These are phyloP conservation scores for Cutaneotrichosporon sp. DNA, from an alignment of 1,284 basidiomycete species.

Conservation along the genomic window DNA sequence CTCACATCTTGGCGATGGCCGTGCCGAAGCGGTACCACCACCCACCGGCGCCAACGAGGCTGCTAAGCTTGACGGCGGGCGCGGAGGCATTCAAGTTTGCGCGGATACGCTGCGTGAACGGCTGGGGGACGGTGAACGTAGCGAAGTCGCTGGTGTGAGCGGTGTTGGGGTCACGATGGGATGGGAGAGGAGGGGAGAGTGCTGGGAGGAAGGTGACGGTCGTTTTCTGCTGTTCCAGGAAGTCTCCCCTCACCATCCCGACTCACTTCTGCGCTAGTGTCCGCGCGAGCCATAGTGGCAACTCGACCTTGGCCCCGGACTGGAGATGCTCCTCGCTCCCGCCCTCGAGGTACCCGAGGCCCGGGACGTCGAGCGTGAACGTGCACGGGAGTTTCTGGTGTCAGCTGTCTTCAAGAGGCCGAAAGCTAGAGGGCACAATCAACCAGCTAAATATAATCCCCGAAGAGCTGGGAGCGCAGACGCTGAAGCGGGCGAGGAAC, in stretches of 20 bases:
- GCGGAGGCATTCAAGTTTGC: conserved; percentile 84
- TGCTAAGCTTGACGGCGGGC: conserved; percentile 72
- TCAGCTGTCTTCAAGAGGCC: neutral
- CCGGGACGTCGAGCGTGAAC: conserved; percentile 79
- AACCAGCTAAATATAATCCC: too few species aligned
- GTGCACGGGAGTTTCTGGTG: conserved; percentile 82
- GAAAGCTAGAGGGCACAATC: too few species aligned
- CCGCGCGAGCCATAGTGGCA: conserved; percentile 85
- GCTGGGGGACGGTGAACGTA: conserved; percentile 74
- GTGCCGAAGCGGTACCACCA: conserved; percentile 88
- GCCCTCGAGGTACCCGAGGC: conserved; percentile 82
- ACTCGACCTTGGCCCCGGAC: conserved; percentile 67
- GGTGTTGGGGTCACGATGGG: too few species aligned
- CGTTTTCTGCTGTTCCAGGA: too few species aligned
- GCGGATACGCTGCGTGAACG: conserved; percentile 72
- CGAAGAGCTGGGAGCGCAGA: too few species aligned
- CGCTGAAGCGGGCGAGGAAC: too few species aligned
- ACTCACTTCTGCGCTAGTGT: conserved; percentile 76
- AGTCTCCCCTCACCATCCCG: too few species aligned
- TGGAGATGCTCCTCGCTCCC: conserved; percentile 78
- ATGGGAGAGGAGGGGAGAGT: too few species aligned
- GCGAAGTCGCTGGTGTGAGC: conserved; percentile 69
- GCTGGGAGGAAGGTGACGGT: too few species aligned
- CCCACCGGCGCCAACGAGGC: conserved; percentile 77
- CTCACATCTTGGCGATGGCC: conserved; percentile 62